Evolutionary conservation across 768 basidiomycete species (phyloP).

Genomic region (Podaxis sp.): DNA sequence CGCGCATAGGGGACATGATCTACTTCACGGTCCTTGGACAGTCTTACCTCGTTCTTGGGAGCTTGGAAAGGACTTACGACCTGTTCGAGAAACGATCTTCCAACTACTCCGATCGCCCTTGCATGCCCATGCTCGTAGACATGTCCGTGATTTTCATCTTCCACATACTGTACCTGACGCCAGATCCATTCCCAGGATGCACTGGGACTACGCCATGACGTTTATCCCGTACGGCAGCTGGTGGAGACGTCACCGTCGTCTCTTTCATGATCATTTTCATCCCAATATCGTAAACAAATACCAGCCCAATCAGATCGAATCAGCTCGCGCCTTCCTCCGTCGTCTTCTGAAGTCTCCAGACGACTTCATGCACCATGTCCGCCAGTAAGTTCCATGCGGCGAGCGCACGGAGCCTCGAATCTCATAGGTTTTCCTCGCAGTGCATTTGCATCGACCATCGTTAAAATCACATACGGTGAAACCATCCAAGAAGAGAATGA

Average conservation of each 20-base stretch:
- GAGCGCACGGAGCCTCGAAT: not conserved
- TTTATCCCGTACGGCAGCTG: constrained; percentile 38
- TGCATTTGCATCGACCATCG: constrained; percentile 31
- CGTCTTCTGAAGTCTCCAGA: constrained; percentile 37
- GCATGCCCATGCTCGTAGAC: constrained; percentile 47
- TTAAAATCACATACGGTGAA: constrained; percentile 33
- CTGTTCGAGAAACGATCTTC: constrained; percentile 52
- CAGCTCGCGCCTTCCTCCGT: constrained; percentile 25
- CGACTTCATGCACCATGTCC: constrained; percentile 38
- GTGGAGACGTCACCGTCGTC: constrained; percentile 46
- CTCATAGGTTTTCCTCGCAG: constrained; percentile 19
- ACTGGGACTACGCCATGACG: constrained; percentile 40
- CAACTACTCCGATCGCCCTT: constrained; percentile 51
- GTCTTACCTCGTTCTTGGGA: constrained; percentile 23
- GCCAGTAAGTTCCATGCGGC: constrained; percentile 31
- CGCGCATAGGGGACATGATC: constrained; percentile 45
- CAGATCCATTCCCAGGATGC: constrained; percentile 15
- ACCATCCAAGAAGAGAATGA: constrained; percentile 29
- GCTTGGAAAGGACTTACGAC: constrained; percentile 37
- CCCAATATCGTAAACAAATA: constrained; percentile 11
- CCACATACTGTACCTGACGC: not conserved
- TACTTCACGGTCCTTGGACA: constrained; percentile 45
- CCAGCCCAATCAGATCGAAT: constrained; percentile 1
- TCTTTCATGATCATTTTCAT: constrained; percentile 19
- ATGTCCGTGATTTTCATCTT: constrained; percentile 30